Evolutionary conservation across 2,329 filamentous ascomycete species (phyloP).

Genomic region (Stachybotrys echinatus): DNA sequence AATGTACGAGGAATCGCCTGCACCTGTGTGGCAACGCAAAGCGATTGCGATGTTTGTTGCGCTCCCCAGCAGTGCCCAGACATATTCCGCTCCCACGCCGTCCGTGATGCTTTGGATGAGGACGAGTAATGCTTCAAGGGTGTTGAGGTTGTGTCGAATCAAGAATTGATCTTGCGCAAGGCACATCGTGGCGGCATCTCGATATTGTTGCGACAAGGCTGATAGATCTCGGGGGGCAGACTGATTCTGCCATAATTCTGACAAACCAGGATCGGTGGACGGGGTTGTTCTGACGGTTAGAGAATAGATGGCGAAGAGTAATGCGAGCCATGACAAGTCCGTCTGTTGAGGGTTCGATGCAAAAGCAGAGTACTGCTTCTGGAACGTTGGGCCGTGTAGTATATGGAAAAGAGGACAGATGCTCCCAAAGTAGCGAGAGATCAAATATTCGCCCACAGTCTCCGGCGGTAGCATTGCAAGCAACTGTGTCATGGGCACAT

Average conservation of each 20-base stretch:
- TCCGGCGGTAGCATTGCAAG: slow-evolving; percentile 4
- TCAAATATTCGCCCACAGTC: slow-evolving; percentile 7
- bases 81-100: slow-evolving; percentile 8
- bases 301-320: slow-evolving; percentile 11
- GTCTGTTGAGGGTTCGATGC: neutral
- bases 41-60: slow-evolving; percentile 8
- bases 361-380: slow-evolving; percentile 10
- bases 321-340: slow-evolving; percentile 9
- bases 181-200: slow-evolving; percentile 7
- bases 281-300: slow-evolving; percentile 6
- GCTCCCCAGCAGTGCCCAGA: slow-evolving; percentile 11
- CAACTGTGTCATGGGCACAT: slow-evolving; percentile 3
- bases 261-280: slow-evolving; percentile 6
- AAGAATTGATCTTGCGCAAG: slow-evolving; percentile 10
- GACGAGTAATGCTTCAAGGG: slow-evolving; percentile 9
- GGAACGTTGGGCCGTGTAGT: slow-evolving; percentile 10
- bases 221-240: neutral
- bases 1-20: slow-evolving; percentile 1
- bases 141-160: slow-evolving; percentile 8
- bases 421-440: slow-evolving; percentile 8
- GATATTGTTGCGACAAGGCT: slow-evolving; percentile 2
- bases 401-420: slow-evolving; percentile 10
- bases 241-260: slow-evolving; percentile 3
- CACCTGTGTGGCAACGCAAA: slow-evolving; percentile 7
- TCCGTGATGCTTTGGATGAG: slow-evolving; percentile 8